phyloP scores from a whole-genome alignment of 805 yeast genomes.

The Saccharomycopsis synnaedendra region DNA sequence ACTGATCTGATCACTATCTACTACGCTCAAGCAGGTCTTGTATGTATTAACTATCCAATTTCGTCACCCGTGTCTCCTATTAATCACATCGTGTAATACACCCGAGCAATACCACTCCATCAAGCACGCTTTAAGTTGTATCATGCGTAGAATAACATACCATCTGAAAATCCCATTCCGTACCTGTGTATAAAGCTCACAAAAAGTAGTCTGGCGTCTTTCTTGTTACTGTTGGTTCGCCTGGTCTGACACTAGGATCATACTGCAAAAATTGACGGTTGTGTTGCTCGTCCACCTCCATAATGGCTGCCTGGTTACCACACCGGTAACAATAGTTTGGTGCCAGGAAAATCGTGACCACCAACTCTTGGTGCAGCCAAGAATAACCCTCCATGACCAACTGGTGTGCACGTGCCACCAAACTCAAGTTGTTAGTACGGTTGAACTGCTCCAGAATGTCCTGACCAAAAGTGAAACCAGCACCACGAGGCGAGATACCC shows the following conservation, averaged over 20 bases:
- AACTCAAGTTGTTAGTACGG: constrained; percentile 73
- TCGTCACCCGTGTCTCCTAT: too few species aligned
- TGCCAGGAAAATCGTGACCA: constrained; percentile 89
- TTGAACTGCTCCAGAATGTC: constrained; percentile 90
- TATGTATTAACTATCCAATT: too few species aligned
- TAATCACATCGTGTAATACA: too few species aligned
- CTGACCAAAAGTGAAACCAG: constrained; percentile 96
- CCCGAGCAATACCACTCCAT: too few species aligned
- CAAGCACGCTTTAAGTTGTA: too few species aligned
- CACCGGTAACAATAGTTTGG: constrained; percentile 97
- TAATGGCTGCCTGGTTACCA: constrained; percentile 96
- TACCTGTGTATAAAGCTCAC: constrained; percentile 23
- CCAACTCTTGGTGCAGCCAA: constrained; percentile 91
- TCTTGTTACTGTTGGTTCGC: constrained; percentile 94
- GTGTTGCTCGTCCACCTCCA: constrained; percentile 95
- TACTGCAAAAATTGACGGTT: constrained; percentile 87
- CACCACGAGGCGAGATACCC: constrained; percentile 98
- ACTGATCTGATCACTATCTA: too few species aligned
- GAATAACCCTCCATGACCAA: constrained; percentile 95
- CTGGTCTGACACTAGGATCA: constrained; percentile 94
- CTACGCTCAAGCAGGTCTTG: too few species aligned
- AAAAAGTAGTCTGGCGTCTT: constrained; percentile 96
- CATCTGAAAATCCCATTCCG: too few species aligned
- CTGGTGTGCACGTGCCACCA: constrained; percentile 93
- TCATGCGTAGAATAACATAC: too few species aligned